phyloP scores from a whole-genome alignment of 768 basidiomycete genomes.

The Leccinum rimulosum region DNA sequence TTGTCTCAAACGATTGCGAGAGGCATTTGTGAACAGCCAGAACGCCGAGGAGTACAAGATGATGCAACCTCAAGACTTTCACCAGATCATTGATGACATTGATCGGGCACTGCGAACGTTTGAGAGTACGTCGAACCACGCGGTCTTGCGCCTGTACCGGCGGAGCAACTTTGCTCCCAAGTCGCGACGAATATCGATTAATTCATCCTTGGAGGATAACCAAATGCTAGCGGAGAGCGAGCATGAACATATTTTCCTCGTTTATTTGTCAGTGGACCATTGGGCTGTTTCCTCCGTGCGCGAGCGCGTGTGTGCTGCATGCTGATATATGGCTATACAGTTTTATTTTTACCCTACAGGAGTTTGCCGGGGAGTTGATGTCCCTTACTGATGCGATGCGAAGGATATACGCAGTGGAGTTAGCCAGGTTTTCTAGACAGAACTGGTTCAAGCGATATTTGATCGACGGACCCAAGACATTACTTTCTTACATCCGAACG shows the following conservation, averaged over 20 bases:
- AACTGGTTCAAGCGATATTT: slow-evolving; percentile 42
- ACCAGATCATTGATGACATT: slow-evolving; percentile 60
- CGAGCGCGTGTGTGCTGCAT: background rate
- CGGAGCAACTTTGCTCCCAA: slow-evolving; percentile 39
- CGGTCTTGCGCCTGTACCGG: slow-evolving; percentile 72
- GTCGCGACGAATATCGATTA: slow-evolving; percentile 10
- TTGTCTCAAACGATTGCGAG: slow-evolving; percentile 61
- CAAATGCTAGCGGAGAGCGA: slow-evolving; percentile 44
- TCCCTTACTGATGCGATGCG: slow-evolving; percentile 83
- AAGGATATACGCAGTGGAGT: slow-evolving; percentile 69
- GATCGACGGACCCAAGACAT: slow-evolving; percentile 19
- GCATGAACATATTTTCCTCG: slow-evolving; percentile 84
- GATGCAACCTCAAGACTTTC: slow-evolving; percentile 58
- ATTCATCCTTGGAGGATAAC: slow-evolving; percentile 31
- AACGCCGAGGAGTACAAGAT: slow-evolving; percentile 31
- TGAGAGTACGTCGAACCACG: slow-evolving; percentile 82
- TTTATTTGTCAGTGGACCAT: slow-evolving; percentile 76
- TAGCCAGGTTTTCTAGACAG: slow-evolving; percentile 36
- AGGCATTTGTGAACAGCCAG: slow-evolving; percentile 53
- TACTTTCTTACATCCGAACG: slow-evolving; percentile 23
- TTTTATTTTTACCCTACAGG: slow-evolving; percentile 95
- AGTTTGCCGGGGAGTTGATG: slow-evolving; percentile 83
- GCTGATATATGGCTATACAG: slow-evolving; percentile 40
- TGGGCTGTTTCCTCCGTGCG: background rate
- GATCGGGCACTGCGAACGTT: slow-evolving; percentile 70